Evolutionary conservation across 2,329 filamentous ascomycete species (phyloP).

Genomic region (Thielaviopsis populi): DNA sequence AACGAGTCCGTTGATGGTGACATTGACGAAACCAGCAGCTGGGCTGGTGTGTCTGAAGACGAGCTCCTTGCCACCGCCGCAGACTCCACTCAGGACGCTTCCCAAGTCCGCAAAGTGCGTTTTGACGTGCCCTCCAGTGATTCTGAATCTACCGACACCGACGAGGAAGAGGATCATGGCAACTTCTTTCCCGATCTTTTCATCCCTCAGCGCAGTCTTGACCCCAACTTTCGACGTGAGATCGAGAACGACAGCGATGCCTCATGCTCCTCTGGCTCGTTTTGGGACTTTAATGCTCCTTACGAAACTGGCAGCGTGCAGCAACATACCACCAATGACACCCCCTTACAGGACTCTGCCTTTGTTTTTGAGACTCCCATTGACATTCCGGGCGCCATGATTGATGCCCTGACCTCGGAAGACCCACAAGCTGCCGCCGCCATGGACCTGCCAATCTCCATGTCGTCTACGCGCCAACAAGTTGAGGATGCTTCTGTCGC

Average conservation of each 20-base stretch:
- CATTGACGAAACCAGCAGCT: conserved; percentile 14
- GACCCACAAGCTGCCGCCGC: conserved; percentile 20
- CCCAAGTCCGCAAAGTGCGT: conserved; percentile 50
- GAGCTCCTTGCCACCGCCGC: conserved; percentile 26
- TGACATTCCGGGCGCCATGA: conserved; percentile 26
- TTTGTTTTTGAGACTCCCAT: conserved; percentile 25
- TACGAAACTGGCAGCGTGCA: conserved; percentile 28
- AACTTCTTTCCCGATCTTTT: conserved; percentile 67
- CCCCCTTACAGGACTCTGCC: not conserved
- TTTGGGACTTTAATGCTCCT: conserved; percentile 45
- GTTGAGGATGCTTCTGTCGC: not conserved
- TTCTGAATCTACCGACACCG: conserved; percentile 48
- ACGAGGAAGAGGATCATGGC: conserved; percentile 33
- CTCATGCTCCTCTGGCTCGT: conserved; percentile 42
- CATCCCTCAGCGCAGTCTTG: conserved; percentile 56
- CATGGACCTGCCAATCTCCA: not conserved
- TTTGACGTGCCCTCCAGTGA: conserved; percentile 54
- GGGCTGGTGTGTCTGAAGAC: conserved; percentile 11
- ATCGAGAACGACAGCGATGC: conserved; percentile 54
- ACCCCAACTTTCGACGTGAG: conserved; percentile 56
- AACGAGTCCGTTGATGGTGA: conserved; percentile 12
- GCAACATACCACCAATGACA: conserved; percentile 28
- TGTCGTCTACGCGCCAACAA: not conserved
- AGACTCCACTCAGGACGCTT: conserved; percentile 31
- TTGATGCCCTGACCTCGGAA: conserved; percentile 19